Conservation (phyloP, 495 filamentous ascomycete genomes). For the Apiosordaria backusii region DNA sequence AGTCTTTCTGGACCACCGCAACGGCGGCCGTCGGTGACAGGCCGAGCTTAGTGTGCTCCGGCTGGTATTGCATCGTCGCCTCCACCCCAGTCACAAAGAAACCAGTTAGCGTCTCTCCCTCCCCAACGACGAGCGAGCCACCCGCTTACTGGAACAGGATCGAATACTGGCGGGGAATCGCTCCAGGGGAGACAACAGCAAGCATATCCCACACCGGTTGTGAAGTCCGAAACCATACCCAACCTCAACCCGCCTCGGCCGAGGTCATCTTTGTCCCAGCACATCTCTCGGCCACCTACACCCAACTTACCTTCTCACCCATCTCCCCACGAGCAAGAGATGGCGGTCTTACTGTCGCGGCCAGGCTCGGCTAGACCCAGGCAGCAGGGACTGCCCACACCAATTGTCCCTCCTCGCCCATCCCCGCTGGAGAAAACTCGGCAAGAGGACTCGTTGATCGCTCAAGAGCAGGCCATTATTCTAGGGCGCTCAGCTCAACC, state of each 20-base stretch:
- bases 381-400: neutral
- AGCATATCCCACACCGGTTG: neutral
- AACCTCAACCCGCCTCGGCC: neutral
- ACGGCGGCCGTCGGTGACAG: slow-evolving; percentile 41
- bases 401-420: neutral
- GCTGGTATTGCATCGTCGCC: slow-evolving; percentile 12
- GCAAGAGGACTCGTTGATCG: neutral
- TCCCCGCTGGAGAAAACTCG: neutral
- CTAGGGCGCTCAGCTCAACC: neutral
- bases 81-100: neutral
- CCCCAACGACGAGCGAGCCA: neutral
- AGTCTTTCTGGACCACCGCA: slow-evolving; percentile 40
- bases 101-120: neutral
- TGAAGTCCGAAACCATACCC: neutral
- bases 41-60: slow-evolving; percentile 38
- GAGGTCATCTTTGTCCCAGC: neutral
- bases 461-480: neutral
- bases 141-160: neutral
- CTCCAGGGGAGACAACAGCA: neutral
- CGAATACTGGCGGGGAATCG: neutral
- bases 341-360: neutral
- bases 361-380: neutral
- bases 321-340: neutral
- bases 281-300: neutral
- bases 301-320: neutral